Base-by-base conservation (phyloP, 768 basidiomycete genomes). In the Boletus fagicola region DNA sequence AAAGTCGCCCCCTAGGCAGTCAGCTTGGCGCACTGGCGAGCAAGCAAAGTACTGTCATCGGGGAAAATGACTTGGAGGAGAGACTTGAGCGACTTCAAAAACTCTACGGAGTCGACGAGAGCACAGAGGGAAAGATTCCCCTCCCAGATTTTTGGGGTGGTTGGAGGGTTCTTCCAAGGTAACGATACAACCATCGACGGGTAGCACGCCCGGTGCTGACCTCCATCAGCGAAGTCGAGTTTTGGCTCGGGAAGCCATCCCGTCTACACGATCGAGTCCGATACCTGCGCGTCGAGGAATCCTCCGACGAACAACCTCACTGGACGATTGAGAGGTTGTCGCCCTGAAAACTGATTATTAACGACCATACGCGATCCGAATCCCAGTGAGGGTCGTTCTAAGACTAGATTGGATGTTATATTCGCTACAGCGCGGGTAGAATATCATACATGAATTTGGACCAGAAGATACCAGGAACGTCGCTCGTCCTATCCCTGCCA, bases 221-320 rank as follows among this genome's bases (percentile, higher is more conserved):
- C 18, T 49, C 36, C 5, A 50, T 39, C 65, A 97, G 94, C 58
- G 96, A 98, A 75, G 80, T 98, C 50, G 96, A 98, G 69, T 98
- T 98, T 71, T 98, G 96, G 96, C 80, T 83, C n/a, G 96, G 96
- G 31, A 90, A 94, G 65, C 92, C 92, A n/a, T 95, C 92, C 26
- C 83, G 96, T 39, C 76, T 98, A 49, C 95, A 98, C 64, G 94
- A 98, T 71, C 86, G 95, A 44, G 83, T 96, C 58, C 84, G 83
- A 26, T 94, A 93, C 71, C 75, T 83, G 49, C 84, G 83, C n/a
- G 68, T 74, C 20, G 76, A 78, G 49, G 78, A 74, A 36, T 75
- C 79, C 16, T 60, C 77, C 0, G 79, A 81, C 13, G 81, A 80
- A 44, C 68, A 75, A 24, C 77, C 83, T 13, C 72, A 71, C 61